These are phyloP conservation scores for Aurifilum marmelostoma DNA, from an alignment of 2,329 filamentous ascomycete genomes.

Conservation along the genomic window DNA sequence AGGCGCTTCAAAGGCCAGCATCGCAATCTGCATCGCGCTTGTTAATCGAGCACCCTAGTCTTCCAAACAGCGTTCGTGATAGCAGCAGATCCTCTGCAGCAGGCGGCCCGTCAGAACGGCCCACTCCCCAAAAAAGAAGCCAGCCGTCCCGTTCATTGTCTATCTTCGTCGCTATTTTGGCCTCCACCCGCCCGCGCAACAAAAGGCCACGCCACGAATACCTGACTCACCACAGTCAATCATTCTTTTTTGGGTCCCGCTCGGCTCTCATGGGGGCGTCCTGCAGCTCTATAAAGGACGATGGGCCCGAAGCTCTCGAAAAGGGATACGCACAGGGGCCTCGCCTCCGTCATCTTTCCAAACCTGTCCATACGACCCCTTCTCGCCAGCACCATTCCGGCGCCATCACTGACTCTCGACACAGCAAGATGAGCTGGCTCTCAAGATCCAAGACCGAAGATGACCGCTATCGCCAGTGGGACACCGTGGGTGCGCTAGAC, in stretches of 20 bases:
- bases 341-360: slow-evolving; percentile 22
- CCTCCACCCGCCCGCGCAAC: not conserved
- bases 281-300: slow-evolving; percentile 21
- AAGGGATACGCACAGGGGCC: slow-evolving; percentile 15
- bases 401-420: slow-evolving; percentile 13
- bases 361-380: slow-evolving; percentile 26
- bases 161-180: not conserved
- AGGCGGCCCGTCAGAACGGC: not conserved
- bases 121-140: not conserved
- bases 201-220: not conserved
- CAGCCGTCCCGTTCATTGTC: slow-evolving; percentile 3
- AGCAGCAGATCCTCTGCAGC: not conserved
- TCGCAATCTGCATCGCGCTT: not conserved
- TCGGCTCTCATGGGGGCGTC: slow-evolving; percentile 6
- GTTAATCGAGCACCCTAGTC: too few species aligned
- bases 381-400: slow-evolving; percentile 14
- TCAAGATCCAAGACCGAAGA: not conserved
- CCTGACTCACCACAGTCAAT: not conserved
- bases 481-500: slow-evolving; percentile 20
- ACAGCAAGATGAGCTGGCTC: slow-evolving; percentile 22
- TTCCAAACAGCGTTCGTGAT: not conserved
- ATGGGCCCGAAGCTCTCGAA: slow-evolving; percentile 25
- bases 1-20: not conserved
- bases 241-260: not conserved
- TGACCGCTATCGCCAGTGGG: slow-evolving; percentile 15